Evolutionary conservation across 345 rosid species (phyloP), one percentile per base, ranked within the genome.

Genomic region (Brassica cretica): DNA sequence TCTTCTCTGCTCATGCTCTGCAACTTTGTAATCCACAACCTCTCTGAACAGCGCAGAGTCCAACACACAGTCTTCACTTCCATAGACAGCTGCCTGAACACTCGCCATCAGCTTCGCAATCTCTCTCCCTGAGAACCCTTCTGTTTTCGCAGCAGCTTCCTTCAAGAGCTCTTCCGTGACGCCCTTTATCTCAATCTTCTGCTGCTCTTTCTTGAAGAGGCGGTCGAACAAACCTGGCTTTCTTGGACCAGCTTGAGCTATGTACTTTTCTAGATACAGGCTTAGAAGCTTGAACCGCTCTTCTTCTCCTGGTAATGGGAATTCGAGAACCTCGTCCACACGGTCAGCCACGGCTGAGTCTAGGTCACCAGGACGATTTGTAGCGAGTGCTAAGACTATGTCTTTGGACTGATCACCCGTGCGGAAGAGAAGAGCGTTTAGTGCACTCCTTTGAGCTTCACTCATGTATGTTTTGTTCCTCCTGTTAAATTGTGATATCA

Each of bases 331-430:
- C 84, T 94, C 98, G 65, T 95, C 99, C 1, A 95, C 88, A 69
- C 98, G 92, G 75, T 95, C 96, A 44, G 93, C 88, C 66, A 93
- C 93, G 25, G 98, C 99, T 77, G 98, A 88, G 87, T 95, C 98
- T 32, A 95, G 90, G 83, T 93, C 99, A 72, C 99, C 96, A 12
- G 98, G 99, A 44, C 96, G 85, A 74, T 95, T 95, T 30, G 98
- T 95, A 29, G 98, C 98, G 29, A 95, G 97, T 19, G 96, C 98
- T 75, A 93, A 90, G 77, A 95, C 98, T 70, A 91, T 88, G 75
- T 95, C 98, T 84, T 93, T 93, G 74, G 97, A 95, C 78, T 95
- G 98, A 80, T 93, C 96, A 35, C 99, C 98, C 0, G 97, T 95
- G 9, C 91, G 94, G 79, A 84, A 95, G 64, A 95, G 99, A 55